A percentile compares a stretch with the other conserved stretches of the same genome.
These are phyloP conservation scores for Penicillium steckii DNA, from an alignment of 495 filamentous ascomycete species.

Conservation along the genomic window DNA sequence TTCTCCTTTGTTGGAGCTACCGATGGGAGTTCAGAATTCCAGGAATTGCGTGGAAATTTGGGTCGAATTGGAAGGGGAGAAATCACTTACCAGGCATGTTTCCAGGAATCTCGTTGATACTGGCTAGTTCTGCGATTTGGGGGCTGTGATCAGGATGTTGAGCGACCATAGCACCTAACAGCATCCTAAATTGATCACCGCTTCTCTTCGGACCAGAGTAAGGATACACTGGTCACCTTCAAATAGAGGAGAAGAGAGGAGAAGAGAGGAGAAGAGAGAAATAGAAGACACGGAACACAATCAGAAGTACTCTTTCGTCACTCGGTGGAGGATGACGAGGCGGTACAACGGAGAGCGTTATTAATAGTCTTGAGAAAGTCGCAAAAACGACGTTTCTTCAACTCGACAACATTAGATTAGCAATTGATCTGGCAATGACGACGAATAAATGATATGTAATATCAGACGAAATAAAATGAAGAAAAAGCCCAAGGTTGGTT, in stretches of 20 bases:
- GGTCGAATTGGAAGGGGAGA: background rate
- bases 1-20: slow-evolving; percentile 27
- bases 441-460: no score
- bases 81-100: slow-evolving; percentile 47
- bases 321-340: background rate
- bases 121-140: slow-evolving; percentile 43
- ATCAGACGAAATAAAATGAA: slow-evolving; percentile 9
- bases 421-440: no score
- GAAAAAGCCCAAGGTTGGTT: slow-evolving; percentile 1
- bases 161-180: slow-evolving; percentile 41
- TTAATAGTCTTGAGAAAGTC: background rate
- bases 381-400: slow-evolving; percentile 22
- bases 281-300: background rate
- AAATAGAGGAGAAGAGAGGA: background rate
- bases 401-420: slow-evolving; percentile 32
- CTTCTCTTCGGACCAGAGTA: slow-evolving; percentile 12
- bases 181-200: slow-evolving; percentile 27
- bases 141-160: slow-evolving; percentile 37
- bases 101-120: slow-evolving; percentile 45
- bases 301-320: background rate
- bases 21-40: slow-evolving; percentile 22
- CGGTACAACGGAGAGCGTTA: slow-evolving; percentile 13
- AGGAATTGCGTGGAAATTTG: background rate
- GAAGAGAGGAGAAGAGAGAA: background rate
- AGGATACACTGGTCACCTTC: slow-evolving; percentile 5